phyloP scores from a whole-genome alignment of 805 yeast genomes.

The Kluyveromyces wickerhamii region DNA sequence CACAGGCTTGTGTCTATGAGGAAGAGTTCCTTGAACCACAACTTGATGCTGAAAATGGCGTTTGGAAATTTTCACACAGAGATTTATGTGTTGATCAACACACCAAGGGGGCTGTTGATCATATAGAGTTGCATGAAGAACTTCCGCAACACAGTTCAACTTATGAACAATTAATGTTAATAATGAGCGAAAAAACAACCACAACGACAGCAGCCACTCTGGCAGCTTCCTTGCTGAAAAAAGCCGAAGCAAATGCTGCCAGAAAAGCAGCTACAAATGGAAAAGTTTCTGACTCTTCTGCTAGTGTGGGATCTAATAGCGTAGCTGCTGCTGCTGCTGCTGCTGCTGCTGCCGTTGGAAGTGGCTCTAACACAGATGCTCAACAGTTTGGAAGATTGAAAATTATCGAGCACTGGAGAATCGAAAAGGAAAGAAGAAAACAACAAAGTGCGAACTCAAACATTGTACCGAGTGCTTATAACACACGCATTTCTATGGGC shows the following conservation, averaged over 20 bases:
- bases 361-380: conserved; percentile 26
- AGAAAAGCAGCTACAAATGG: conserved; percentile 12
- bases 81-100: conserved; percentile 31
- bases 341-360: conserved; percentile 35
- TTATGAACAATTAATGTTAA: conserved; percentile 84
- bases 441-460: conserved; percentile 33
- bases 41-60: conserved; percentile 29
- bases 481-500: conserved; percentile 28
- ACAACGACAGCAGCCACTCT: conserved; percentile 34
- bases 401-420: conserved; percentile 79
- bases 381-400: conserved; percentile 78
- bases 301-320: conserved; percentile 7
- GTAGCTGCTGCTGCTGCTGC: conserved; percentile 29
- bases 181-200: conserved; percentile 43
- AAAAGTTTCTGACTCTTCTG: conserved; percentile 8
- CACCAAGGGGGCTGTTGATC: conserved; percentile 36
- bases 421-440: conserved; percentile 50
- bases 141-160: conserved; percentile 70
- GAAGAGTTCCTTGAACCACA: conserved; percentile 38
- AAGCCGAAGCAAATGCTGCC: conserved; percentile 16
- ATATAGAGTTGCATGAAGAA: conserved; percentile 55
- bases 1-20: conserved; percentile 31
- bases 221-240: conserved; percentile 29
- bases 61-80: conserved; percentile 33
- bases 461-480: conserved; percentile 23